A percentile compares a stretch with the other conserved stretches of the same genome.
Conservation (phyloP, 768 basidiomycete genomes). For the Roridomyces roridus region DNA sequence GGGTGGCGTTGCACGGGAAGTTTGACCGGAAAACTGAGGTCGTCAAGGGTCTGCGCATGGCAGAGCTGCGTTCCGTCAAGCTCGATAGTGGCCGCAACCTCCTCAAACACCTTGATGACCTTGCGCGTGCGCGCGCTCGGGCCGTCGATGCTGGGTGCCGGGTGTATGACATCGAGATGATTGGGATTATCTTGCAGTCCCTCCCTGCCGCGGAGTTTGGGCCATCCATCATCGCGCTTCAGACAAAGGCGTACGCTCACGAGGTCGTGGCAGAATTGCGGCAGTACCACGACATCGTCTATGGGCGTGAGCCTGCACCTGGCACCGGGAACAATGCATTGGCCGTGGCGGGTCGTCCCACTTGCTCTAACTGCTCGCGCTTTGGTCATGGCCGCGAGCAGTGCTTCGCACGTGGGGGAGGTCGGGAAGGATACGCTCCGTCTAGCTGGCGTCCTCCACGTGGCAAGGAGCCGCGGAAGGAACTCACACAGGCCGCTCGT, state of each 20-base stretch:
- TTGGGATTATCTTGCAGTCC: conserved; percentile 5
- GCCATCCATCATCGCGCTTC: neutral
- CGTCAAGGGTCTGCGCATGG: neutral
- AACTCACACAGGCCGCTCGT: neutral
- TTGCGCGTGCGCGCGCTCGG: neutral
- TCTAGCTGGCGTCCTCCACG: conserved; percentile 2
- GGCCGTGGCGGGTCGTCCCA: neutral
- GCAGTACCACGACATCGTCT: neutral
- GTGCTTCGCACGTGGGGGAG: conserved; percentile 35
- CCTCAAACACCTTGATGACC: neutral
- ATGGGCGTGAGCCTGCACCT: neutral
- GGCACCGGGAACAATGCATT: too few species aligned
- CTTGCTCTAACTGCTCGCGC: conserved; percentile 23
- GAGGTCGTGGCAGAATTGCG: neutral
- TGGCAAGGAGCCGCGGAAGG: neutral
- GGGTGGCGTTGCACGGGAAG: neutral
- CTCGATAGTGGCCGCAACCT: neutral
- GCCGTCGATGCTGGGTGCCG: neutral
- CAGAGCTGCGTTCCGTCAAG: neutral
- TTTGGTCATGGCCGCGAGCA: conserved; percentile 22
- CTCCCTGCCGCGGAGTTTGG: conserved; percentile 2
- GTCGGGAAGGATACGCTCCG: conserved; percentile 33
- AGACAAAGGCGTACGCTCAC: neutral
- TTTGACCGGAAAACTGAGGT: neutral
- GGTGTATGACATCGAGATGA: neutral